These are phyloP conservation scores for Pulveroboletus frians DNA, from an alignment of 768 basidiomycete species.

Conservation along the genomic window DNA sequence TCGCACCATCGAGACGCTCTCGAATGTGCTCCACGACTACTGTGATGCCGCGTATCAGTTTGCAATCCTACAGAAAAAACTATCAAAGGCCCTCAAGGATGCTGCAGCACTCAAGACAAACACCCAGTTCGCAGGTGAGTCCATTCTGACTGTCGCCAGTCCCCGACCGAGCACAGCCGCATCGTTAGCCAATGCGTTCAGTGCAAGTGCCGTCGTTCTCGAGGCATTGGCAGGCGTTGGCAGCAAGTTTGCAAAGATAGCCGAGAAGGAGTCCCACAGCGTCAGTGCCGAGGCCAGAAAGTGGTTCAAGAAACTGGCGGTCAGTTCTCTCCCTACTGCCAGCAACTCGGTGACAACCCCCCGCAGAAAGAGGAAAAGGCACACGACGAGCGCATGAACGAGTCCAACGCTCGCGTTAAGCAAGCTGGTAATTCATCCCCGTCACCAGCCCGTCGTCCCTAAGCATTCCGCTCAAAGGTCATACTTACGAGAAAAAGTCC, in stretches of 20 bases:
- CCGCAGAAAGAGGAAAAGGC: slow-evolving; percentile 72
- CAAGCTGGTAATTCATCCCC: slow-evolving; percentile 51
- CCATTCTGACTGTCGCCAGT: not conserved
- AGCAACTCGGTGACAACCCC: not conserved
- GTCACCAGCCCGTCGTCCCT: not conserved
- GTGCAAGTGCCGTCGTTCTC: slow-evolving; percentile 58
- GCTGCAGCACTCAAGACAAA: slow-evolving; percentile 57
- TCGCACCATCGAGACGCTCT: slow-evolving; percentile 65
- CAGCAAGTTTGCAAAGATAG: slow-evolving; percentile 66
- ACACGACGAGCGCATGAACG: slow-evolving; percentile 66
- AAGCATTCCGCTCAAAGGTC: slow-evolving; percentile 40
- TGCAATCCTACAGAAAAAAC: slow-evolving; percentile 65
- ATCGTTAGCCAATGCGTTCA: slow-evolving; percentile 61
- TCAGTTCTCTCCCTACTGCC: slow-evolving; percentile 32
- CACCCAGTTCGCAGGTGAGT: slow-evolving; percentile 56
- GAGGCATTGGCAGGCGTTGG: slow-evolving; percentile 69
- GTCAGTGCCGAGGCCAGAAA: slow-evolving; percentile 70
- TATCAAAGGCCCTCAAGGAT: slow-evolving; percentile 66
- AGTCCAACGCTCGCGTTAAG: slow-evolving; percentile 67
- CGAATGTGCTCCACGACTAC: slow-evolving; percentile 66
- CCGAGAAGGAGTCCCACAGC: slow-evolving; percentile 65
- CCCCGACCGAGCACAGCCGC: not conserved
- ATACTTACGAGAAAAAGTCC: slow-evolving; percentile 71
- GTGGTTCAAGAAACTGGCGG: slow-evolving; percentile 81
- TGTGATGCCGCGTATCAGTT: slow-evolving; percentile 63